A percentile compares a stretch with the other conserved stretches of the same genome.
Conservation (phyloP, 2,329 filamentous ascomycete genomes). For the Ascomycota sp. region DNA sequence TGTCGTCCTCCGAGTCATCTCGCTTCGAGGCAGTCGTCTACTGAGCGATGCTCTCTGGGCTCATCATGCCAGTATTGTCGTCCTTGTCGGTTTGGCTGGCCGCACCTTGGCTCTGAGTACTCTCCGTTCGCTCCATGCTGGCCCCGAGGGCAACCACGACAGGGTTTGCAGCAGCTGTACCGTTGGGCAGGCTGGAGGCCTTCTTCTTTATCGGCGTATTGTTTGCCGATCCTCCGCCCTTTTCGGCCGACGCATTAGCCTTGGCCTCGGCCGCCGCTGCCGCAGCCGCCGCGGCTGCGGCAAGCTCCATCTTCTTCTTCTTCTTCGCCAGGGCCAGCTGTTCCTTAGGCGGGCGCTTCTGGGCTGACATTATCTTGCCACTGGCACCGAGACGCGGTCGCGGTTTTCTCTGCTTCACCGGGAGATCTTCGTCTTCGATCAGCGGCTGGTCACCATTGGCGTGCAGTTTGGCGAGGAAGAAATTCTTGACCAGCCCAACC, state of each 20-base stretch:
- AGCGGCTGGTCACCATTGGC: conserved; percentile 61
- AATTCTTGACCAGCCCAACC: conserved; percentile 73
- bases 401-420: conserved; percentile 66
- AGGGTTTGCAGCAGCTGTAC: conserved; percentile 14
- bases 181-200: conserved; percentile 14
- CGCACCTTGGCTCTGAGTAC: conserved; percentile 32
- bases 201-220: conserved; percentile 32
- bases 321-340: conserved; percentile 70
- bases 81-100: conserved; percentile 46
- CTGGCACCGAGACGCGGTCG: conserved; percentile 44
- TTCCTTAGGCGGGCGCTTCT: conserved; percentile 63
- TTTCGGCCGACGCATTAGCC: conserved; percentile 15
- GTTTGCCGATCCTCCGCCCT: conserved; percentile 13
- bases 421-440: conserved; percentile 83
- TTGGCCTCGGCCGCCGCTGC: conserved; percentile 29
- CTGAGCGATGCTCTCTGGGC: conserved; percentile 51
- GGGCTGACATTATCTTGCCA: conserved; percentile 67
- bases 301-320: conserved; percentile 50
- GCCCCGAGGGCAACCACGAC: conserved; percentile 18
- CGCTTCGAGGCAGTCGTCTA: conserved; percentile 3
- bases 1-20: too few relatives aligned
- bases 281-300: conserved; percentile 30
- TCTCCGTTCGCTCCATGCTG: conserved; percentile 36
- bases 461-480: conserved; percentile 75
- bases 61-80: conserved; percentile 55